Percentiles rank a stretch among this genome's conserved stretches.
These are phyloP conservation scores for Ophiostoma triangulosporum DNA, from an alignment of 2,329 filamentous ascomycete genomes.

Conservation along the genomic window DNA sequence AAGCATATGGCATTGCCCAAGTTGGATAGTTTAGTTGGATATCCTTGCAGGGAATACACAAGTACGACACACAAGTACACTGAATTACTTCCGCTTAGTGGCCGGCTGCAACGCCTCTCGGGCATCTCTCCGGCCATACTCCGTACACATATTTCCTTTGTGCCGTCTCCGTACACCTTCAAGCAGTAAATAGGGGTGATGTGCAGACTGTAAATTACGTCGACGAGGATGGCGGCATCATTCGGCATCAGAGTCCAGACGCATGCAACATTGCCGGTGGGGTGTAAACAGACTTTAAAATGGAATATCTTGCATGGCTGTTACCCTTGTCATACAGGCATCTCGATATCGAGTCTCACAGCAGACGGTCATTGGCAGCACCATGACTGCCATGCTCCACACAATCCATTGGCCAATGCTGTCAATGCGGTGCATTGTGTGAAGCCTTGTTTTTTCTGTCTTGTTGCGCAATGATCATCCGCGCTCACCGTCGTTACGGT, in stretches of 20 bases:
- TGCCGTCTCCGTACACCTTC: not conserved
- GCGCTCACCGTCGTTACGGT: too few species aligned
- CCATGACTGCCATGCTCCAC: too few species aligned
- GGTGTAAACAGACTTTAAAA: not conserved
- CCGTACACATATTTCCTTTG: not conserved
- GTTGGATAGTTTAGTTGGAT: too few species aligned
- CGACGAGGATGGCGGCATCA: not conserved
- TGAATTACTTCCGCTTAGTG: too few species aligned
- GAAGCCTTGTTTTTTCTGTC: too few species aligned
- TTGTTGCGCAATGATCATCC: too few species aligned
- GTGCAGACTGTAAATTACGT: not conserved
- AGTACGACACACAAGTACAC: too few species aligned
- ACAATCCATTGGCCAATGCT: not conserved
- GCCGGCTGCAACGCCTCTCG: too few species aligned
- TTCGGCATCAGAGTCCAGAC: not conserved
- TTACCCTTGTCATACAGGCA: not conserved
- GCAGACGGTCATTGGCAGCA: not conserved
- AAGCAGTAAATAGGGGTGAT: not conserved
- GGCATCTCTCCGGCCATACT: too few species aligned
- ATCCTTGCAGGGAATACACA: too few species aligned
- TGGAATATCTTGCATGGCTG: not conserved
- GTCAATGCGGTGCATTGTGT: not conserved
- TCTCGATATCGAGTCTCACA: not conserved
- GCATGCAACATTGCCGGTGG: not conserved
- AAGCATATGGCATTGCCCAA: too few species aligned